A percentile compares a stretch with the other conserved stretches of the same genome.
Evolutionary conservation across 2,329 filamentous ascomycete species (phyloP).

Genomic region (Ceratocystis huliohia): DNA sequence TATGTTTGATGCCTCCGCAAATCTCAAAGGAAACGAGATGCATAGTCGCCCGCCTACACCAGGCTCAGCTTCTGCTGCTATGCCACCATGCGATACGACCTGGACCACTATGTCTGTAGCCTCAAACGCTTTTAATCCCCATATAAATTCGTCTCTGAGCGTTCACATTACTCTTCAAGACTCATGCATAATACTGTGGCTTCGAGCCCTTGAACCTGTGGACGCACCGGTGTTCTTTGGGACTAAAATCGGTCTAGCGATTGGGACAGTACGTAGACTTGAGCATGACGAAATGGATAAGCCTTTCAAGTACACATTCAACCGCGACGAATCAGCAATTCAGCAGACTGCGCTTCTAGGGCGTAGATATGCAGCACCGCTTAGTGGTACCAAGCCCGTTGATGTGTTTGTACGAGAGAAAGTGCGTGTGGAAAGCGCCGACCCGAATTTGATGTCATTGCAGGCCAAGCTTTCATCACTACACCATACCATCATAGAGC

Average conservation of each 20-base stretch:
- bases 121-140: slow-evolving; percentile 33
- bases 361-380: slow-evolving; percentile 17
- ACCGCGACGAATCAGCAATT: slow-evolving; percentile 19
- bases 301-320: slow-evolving; percentile 50
- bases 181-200: slow-evolving; percentile 53
- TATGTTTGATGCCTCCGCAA: slow-evolving; percentile 37
- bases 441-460: slow-evolving; percentile 72
- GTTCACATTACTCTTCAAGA: slow-evolving; percentile 61
- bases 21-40: slow-evolving; percentile 40
- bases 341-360: not conserved
- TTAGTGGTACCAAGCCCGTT: slow-evolving; percentile 25
- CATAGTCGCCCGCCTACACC: slow-evolving; percentile 26
- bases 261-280: slow-evolving; percentile 48
- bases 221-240: slow-evolving; percentile 48
- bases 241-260: slow-evolving; percentile 58
- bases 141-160: slow-evolving; percentile 50
- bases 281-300: slow-evolving; percentile 72
- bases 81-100: slow-evolving; percentile 27
- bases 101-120: slow-evolving; percentile 37
- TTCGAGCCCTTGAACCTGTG: slow-evolving; percentile 57
- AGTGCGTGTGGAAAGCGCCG: slow-evolving; percentile 74
- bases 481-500: slow-evolving; percentile 57
- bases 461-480: slow-evolving; percentile 73
- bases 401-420: slow-evolving; percentile 84
- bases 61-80: slow-evolving; percentile 27